A percentile compares a stretch with the other conserved stretches of the same genome.
These are phyloP conservation scores for Aureoboletus auriporus DNA, from an alignment of 768 basidiomycete species.

Conservation along the genomic window DNA sequence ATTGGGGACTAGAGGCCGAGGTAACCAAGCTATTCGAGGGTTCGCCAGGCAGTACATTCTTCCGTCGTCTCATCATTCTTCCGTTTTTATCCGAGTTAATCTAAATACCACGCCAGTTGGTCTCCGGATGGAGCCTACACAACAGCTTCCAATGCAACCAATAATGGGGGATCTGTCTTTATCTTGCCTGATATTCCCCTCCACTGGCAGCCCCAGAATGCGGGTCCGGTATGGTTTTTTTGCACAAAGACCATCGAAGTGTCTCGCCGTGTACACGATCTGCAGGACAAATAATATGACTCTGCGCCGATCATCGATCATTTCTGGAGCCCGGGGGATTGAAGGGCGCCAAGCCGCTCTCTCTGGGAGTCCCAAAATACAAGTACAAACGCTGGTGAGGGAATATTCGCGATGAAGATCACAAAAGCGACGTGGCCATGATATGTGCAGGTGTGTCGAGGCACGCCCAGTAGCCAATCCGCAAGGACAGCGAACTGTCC, in stretches of 20 bases:
- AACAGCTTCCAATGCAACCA: constrained; percentile 95
- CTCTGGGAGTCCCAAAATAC: constrained; percentile 48
- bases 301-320: constrained; percentile 58
- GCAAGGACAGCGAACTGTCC: constrained; percentile 61
- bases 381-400: constrained; percentile 61
- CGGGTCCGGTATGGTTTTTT: constrained; percentile 49
- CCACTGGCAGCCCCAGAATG: constrained; percentile 37
- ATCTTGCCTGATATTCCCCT: constrained; percentile 69
- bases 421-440: constrained; percentile 67
- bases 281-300: constrained; percentile 65
- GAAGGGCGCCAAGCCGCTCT: constrained; percentile 72
- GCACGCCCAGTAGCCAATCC: neutral
- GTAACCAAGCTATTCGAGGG: constrained; percentile 89
- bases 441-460: constrained; percentile 68
- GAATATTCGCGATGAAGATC: constrained; percentile 40
- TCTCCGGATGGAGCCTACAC: constrained; percentile 99
- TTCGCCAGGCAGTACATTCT: constrained; percentile 93
- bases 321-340: constrained; percentile 83
- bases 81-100: neutral
- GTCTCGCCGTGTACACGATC: neutral
- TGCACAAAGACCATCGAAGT: neutral
- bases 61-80: constrained; percentile 60
- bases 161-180: constrained; percentile 93
- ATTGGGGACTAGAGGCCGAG: constrained; percentile 84
- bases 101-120: constrained; percentile 57